Evolutionary conservation across 192 early-diverging fungal genomes (phyloP).

Genomic region (Gryganskiella cystojenkinii): DNA sequence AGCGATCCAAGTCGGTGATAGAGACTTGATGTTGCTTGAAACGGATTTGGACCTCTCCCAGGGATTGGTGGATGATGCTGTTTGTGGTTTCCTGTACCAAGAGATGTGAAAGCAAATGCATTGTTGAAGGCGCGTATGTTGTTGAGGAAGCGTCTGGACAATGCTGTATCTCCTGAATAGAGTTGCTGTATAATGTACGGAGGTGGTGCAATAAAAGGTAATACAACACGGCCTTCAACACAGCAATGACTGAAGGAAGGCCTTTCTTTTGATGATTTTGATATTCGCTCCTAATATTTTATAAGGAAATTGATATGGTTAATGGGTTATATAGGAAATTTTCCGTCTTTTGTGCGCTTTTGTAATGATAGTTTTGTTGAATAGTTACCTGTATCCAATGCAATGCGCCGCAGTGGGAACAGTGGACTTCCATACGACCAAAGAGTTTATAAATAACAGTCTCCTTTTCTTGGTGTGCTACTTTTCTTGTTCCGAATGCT

Average conservation of each 20-base stretch:
- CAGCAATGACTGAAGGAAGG: background rate
- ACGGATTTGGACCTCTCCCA: background rate
- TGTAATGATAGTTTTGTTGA: too few species aligned
- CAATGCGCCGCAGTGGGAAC: too few species aligned
- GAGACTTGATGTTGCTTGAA: background rate
- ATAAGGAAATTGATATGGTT: too few species aligned
- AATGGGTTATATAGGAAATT: too few species aligned
- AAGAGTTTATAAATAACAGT: too few species aligned
- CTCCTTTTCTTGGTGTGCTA: too few species aligned
- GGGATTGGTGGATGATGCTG: background rate
- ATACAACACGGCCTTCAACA: background rate
- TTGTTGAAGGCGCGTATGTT: background rate
- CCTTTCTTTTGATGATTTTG: background rate
- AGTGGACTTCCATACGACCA: too few species aligned
- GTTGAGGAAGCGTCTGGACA: background rate
- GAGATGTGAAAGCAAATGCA: background rate
- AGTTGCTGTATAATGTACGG: background rate
- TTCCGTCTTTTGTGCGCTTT: too few species aligned
- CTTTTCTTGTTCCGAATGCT: too few species aligned
- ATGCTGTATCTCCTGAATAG: background rate
- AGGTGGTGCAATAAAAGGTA: background rate
- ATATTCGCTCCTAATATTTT: too few species aligned
- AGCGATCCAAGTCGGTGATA: background rate
- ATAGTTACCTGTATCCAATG: too few species aligned
- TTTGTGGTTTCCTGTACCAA: background rate